Evolutionary conservation across 1,284 basidiomycete species (phyloP), one percentile per base, ranked within the genome.

Genomic region (Tetrapyrgos nigripes): DNA sequence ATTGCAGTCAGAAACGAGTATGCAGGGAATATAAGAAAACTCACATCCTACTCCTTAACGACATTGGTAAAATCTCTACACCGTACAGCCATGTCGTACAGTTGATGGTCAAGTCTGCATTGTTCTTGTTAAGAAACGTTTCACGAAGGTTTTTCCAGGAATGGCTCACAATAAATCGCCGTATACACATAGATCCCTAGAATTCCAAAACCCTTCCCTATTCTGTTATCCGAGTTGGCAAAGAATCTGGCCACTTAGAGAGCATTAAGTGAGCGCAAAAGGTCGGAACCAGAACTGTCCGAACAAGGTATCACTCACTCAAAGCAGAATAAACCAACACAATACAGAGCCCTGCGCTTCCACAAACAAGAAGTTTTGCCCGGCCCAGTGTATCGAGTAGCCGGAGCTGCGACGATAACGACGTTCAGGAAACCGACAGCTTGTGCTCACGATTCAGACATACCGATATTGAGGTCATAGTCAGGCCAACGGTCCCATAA

Each of bases 51-150:
- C 64, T 65, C 19, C 64, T 47, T 44, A 65, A 51, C 27, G 47
- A 58, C 4, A 65, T 56, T 3, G 64, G 62, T 3, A 65, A 47
- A 35, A 65, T 56, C 29, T 65, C 62, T 2, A 62, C 62, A 33
- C 64, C 64, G 35, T 65, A 65, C 8, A 65, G 45, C 64, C 64
- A 65, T 29, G 64, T 65, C 5, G 59, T 65, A 37, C 60, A 58
- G 56, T 65, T 65, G 47, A 65, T 55, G 14, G 49, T 29, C 19
- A 61, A 19, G 37, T 62, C 61, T 62, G 33, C 13, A 33, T 14
- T 33, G 9, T 33, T 14, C 31, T 33, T 33, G 8, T 8, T 8
- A 8, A 11, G 19, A 40, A 17, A 8, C 17, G 19, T n/a, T 11
- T 40, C 37, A 40, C 8, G 17, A 40, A n/a, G n/a, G n/a, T n/a